Evolutionary conservation across 768 basidiomycete genomes (phyloP).

Genomic region (Trametes maxima): DNA sequence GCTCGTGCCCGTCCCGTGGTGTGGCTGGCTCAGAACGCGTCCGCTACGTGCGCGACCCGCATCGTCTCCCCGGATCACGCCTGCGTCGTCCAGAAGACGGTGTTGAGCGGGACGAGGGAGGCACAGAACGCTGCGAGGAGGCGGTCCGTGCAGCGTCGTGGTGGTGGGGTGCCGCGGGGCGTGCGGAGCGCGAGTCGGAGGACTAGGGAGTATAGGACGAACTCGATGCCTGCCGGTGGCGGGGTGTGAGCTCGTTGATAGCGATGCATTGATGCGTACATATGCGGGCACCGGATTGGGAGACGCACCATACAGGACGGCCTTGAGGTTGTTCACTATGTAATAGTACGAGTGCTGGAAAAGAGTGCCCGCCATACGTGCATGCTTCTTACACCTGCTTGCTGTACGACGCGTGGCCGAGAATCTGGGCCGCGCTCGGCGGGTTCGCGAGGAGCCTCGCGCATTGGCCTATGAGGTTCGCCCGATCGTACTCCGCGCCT

Average conservation of each 20-base stretch:
- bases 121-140: slow-evolving; percentile 29
- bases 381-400: too few species aligned
- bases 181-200: slow-evolving; percentile 12
- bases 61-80: slow-evolving; percentile 33
- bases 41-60: slow-evolving; percentile 30
- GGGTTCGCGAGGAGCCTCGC: too few species aligned
- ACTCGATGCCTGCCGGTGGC: slow-evolving; percentile 6
- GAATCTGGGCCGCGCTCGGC: too few species aligned
- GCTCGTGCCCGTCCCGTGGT: slow-evolving; percentile 29
- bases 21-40: slow-evolving; percentile 23
- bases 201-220: slow-evolving; percentile 24
- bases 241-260: too few species aligned
- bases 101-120: slow-evolving; percentile 30
- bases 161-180: neutral
- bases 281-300: neutral
- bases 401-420: too few species aligned
- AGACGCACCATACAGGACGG: slow-evolving; percentile 23
- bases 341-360: slow-evolving; percentile 25
- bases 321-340: slow-evolving; percentile 20
- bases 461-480: too few species aligned
- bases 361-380: neutral
- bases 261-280: neutral
- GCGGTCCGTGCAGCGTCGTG: too few species aligned
- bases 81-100: slow-evolving; percentile 30
- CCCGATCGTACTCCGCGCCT: too few species aligned